These are phyloP conservation scores for Lentinula raphanica DNA, from an alignment of 768 basidiomycete species.

Conservation along the genomic window DNA sequence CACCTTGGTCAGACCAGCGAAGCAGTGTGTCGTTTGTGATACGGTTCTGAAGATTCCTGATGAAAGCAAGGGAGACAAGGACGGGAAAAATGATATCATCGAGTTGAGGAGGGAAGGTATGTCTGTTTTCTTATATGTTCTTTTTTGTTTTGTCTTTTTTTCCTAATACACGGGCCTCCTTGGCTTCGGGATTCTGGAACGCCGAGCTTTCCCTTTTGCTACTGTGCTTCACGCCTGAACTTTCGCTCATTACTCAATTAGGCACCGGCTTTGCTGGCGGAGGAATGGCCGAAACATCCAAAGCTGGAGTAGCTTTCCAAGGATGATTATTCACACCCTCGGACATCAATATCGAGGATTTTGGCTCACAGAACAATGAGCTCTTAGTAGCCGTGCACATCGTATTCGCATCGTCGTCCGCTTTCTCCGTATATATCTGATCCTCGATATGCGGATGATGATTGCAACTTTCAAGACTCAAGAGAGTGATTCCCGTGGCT, in stretches of 20 bases:
- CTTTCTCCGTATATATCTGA: too few species aligned
- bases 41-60: constrained; percentile 29
- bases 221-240: too few species aligned
- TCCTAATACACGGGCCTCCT: too few species aligned
- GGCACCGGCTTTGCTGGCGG: constrained; percentile 94
- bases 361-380: too few species aligned
- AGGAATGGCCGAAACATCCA: constrained; percentile 86
- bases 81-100: constrained; percentile 65
- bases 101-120: constrained; percentile 85
- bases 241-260: constrained; percentile 19
- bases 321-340: too few species aligned
- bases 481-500: too few species aligned
- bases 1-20: constrained; percentile 69
- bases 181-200: neutral
- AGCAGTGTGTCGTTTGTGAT: constrained; percentile 88
- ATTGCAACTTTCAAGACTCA: too few species aligned
- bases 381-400: too few species aligned
- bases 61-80: neutral
- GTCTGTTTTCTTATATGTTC: neutral
- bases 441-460: too few species aligned
- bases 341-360: too few species aligned
- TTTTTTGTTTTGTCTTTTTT: neutral
- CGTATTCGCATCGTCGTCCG: too few species aligned
- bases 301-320: constrained; percentile 80
- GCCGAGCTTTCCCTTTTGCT: too few species aligned